Evolutionary conservation across 2,329 filamentous ascomycete genomes (phyloP), one percentile per base, ranked within the genome.

Genomic region (Monosporascus sp.): DNA sequence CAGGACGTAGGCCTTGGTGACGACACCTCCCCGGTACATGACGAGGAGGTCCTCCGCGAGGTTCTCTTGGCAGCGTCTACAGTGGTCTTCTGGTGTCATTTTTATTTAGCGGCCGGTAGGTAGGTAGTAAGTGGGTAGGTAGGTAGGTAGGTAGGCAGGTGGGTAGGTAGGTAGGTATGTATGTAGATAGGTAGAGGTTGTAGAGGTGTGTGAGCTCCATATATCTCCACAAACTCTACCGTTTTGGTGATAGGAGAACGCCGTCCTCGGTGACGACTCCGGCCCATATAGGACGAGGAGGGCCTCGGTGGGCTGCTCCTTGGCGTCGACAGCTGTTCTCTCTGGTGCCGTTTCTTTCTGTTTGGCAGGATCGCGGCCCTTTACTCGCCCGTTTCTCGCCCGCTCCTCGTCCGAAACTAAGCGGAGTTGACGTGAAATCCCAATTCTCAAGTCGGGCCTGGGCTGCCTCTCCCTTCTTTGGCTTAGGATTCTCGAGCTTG

Each of bases 311-410:
- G 27, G 9, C 9, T 31, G 27, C 27, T 31, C 27, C 44, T 48
- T 5, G 34, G 49, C 20, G 34, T 4, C 9, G 2, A 47, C 42
- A 17, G 20, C 31, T 7, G 17, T 8, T 48, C 73, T 68, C 65
- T 76, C 74, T 68, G 17, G 9, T 34, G 31, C 11, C 31, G 31
- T 34, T 34, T 34, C 31, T 14, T 63, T 65, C 74, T 74, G 76
- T 25, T 65, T 60, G 27, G 76, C 71, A 3, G 76, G 58, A 27
- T 65, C 69, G 7, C 74, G 69, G 6, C 72, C 73, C 7, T 56
- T 47, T 2, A 54, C 48, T 24, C 68, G 66, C 39, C 69, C 69
- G 48, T 71, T 71, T 25, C 49, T 49, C n/a, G 47, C 22, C 1
- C 56, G 48, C 18, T 62, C 47, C 18, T 24, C 47, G 5, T 27